Conservation (phyloP, 371 early-diverging fungal species). For the Mycotypha africana region DNA sequence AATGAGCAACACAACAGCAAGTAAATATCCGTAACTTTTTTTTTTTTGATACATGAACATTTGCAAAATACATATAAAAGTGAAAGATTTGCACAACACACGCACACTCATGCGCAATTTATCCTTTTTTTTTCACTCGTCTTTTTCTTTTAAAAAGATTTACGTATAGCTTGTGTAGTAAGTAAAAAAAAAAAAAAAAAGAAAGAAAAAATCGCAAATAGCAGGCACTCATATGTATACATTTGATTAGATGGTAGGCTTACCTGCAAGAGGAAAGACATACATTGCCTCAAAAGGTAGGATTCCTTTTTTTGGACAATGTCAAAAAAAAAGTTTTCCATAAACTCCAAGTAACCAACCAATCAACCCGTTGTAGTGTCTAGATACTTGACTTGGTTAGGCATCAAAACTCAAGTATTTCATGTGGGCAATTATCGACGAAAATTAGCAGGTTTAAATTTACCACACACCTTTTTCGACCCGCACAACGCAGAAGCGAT, state of each 20-base stretch:
- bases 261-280: constrained; percentile 89
- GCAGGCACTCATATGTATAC: neutral
- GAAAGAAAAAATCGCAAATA: neutral
- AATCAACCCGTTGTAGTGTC: constrained; percentile 45
- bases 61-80: too few species aligned
- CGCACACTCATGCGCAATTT: too few species aligned
- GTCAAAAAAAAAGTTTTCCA: neutral
- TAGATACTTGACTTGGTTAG: constrained; percentile 93
- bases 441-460: constrained; percentile 74
- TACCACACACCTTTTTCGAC: constrained; percentile 88
- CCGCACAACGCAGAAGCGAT: constrained; percentile 69
- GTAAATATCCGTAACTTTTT: too few species aligned
- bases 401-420: constrained; percentile 86
- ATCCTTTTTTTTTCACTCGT: too few species aligned
- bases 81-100: too few species aligned
- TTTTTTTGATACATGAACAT: too few species aligned
- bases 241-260: constrained; percentile 75
- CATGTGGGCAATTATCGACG: constrained; percentile 94
- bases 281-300: constrained; percentile 89
- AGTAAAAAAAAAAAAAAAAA: neutral
- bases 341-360: neutral
- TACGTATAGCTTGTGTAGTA: constrained; percentile 27
- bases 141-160: neutral
- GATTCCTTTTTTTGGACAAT: neutral
- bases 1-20: too few species aligned